Base-by-base conservation (phyloP, 257 asterid species). In the Cinchona pubescens region DNA sequence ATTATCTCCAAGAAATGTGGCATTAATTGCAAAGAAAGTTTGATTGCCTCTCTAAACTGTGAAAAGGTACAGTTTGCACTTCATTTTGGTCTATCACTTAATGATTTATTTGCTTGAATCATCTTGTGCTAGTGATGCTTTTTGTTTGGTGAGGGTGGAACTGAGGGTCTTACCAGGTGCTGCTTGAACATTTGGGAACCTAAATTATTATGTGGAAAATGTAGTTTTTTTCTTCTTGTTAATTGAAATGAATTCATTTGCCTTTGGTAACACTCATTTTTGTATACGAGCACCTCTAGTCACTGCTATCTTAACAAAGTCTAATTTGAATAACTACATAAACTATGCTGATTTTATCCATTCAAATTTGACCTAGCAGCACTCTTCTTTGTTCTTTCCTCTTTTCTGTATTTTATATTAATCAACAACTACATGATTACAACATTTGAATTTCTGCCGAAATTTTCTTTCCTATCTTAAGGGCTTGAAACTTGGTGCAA, bases 1-100 rank as follows among this genome's bases (percentile, higher is more conserved):
- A 72, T 83, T 95, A 79, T 95, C 99, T 72, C 96, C 98, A 19
- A 83, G 98, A 87, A 95, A 95, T 79, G 78, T 90, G 81, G 96
- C 97, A 75, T 74, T 92, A 75, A 85, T 94, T 65, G 98, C 92
- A 67, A 84, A 78, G 86, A 94, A 92, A 80, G 30, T 74, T 71
- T 86, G 86, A 81, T 19, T 12, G 16, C 2, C 23, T 69, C 37
- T 13, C 29, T 30, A 60, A 5, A 46, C 35, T 30, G 51, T 18
- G 25, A n/a, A 35, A 46, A 43, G 42, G 23, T 64, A 29, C 70
- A 63, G 40, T 45, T 40, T 38, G 35, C 67, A 69, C 43, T 81
- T 67, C 74, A 69, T 37, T 45, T 67, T 64, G 71, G 30, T 40
- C 71, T 45, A 18, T 34, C 21, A 55, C 30, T 38, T 40, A 13